Evolutionary conservation across 345 rosid species (phyloP).

Genomic region (Salix purpurea): DNA sequence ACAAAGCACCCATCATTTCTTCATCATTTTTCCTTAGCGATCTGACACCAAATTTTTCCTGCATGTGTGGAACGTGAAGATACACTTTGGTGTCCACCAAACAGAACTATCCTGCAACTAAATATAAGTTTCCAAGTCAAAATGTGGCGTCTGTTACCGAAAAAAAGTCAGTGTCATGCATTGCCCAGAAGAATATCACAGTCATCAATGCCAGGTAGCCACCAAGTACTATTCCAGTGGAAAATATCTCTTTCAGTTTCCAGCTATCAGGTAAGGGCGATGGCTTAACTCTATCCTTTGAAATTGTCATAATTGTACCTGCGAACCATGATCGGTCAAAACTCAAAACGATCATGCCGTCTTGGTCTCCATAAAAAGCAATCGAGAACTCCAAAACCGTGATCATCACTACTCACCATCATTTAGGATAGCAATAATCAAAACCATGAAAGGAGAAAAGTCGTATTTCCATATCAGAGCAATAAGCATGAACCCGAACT

Average conservation of each 20-base stretch:
- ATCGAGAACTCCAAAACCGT: neutral
- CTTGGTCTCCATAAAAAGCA: neutral
- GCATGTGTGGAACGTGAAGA: neutral
- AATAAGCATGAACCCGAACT: slow-evolving; percentile 32
- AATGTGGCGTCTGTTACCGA: neutral
- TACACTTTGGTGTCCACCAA: neutral
- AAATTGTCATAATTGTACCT: slow-evolving; percentile 37
- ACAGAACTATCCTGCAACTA: neutral
- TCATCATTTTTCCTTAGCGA: neutral
- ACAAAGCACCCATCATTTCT: slow-evolving; percentile 28
- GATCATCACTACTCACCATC: slow-evolving; percentile 13
- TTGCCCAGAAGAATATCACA: slow-evolving; percentile 26
- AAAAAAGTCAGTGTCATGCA: slow-evolving; percentile 26
- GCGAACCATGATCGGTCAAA: neutral
- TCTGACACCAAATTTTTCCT: slow-evolving; percentile 26
- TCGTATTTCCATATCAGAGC: slow-evolving; percentile 29
- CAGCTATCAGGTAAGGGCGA: slow-evolving; percentile 33
- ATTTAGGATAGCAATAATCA: slow-evolving; percentile 33
- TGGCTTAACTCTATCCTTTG: slow-evolving; percentile 34
- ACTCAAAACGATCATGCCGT: too few species aligned
- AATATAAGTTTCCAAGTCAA: neutral
- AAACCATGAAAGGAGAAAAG: slow-evolving; percentile 36
- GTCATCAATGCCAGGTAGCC: slow-evolving; percentile 30
- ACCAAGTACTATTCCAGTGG: slow-evolving; percentile 31
- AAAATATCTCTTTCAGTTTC: slow-evolving; percentile 31